Evolutionary conservation across 169 alveolate genomes (phyloP), one percentile per base, ranked within the genome.

Genomic region (Plasmodium vivax): DNA sequence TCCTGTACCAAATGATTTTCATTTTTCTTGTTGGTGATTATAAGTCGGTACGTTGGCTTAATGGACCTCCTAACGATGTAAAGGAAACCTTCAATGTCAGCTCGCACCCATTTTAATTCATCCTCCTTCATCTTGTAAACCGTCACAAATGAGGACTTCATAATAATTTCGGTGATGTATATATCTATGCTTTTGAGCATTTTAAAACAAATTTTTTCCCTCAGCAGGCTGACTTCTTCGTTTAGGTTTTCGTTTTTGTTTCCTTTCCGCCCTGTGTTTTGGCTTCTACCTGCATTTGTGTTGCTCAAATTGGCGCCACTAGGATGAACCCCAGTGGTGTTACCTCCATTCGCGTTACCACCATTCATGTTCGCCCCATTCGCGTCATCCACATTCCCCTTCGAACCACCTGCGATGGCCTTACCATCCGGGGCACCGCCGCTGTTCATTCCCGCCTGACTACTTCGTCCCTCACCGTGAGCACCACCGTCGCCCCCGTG

Each of bases 61-160:
- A 47, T 45, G 1, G 94, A 62, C 32, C 97, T 94, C 68, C 73
- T 80, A 12, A 96, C 92, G 34, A 96, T 54, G 71, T 95, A 96
- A 30, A 96, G 82, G 58, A 95, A 95, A 6, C 97, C 97, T 47
- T 96, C 97, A n/a, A 96, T 85, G 32, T 85, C 97, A 34, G 95
- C 95, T 54, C 97, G 82, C 7, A 34, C 92, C 97, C 97, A 96
- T 82, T 96, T 96, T 73, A 91, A 8, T 94, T 82, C 92, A 82
- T 47, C 71, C 71, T 90, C 93, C 30, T 83, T 93, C 92, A 96
- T 88, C 58, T 93, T 93, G 74, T 96, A 96, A 6, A 93, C 96
- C 1, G 97, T 95, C 2, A 96, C 97, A 92, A 96, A 96, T 38
- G 96, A 96, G 0, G 97, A 93, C 68, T 96, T 94, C 96, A 79